Evolutionary conservation across 805 yeast species (phyloP).

Genomic region (Kazachstania bromeliacearum): DNA sequence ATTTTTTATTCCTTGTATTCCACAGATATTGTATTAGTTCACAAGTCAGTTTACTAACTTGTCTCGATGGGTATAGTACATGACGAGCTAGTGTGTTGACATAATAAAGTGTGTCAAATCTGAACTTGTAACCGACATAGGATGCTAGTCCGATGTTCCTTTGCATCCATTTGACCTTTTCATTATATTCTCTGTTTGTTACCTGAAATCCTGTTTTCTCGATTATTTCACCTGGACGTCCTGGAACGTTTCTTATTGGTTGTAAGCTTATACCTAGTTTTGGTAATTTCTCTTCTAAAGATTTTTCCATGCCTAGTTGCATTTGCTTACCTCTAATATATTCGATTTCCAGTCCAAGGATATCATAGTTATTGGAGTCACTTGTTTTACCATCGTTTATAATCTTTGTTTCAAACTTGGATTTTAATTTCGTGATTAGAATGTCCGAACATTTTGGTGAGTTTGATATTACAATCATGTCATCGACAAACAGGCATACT

Average conservation of each 20-base stretch:
- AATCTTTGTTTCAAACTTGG: not conserved
- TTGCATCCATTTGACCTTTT: constrained; percentile 5
- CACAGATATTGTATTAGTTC: constrained; percentile 4
- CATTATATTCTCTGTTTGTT: not conserved
- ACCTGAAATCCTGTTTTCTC: not conserved
- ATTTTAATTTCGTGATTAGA: not conserved
- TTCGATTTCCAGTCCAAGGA: constrained; percentile 7
- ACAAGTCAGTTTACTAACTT: constrained; percentile 3
- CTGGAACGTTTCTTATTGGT: not conserved
- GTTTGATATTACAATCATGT: constrained; percentile 7
- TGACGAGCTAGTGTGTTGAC: constrained; percentile 7
- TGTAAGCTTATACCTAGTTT: not conserved
- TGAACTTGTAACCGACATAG: constrained; percentile 7
- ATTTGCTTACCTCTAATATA: constrained; percentile 3
- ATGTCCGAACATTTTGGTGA: constrained; percentile 6
- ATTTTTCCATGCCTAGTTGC: constrained; percentile 6
- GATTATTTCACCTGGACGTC: not conserved
- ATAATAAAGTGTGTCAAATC: constrained; percentile 8
- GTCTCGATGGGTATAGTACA: constrained; percentile 5
- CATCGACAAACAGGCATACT: constrained; percentile 8
- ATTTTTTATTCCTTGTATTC: constrained; percentile 4
- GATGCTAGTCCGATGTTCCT: constrained; percentile 6
- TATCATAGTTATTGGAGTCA: constrained; percentile 5
- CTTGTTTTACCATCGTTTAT: not conserved
- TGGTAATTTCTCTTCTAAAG: constrained; percentile 2